A percentile compares a stretch with the other conserved stretches of the same genome.
Conservation (phyloP, 2,329 filamentous ascomycete genomes). For the Exophiala oligosperma region DNA sequence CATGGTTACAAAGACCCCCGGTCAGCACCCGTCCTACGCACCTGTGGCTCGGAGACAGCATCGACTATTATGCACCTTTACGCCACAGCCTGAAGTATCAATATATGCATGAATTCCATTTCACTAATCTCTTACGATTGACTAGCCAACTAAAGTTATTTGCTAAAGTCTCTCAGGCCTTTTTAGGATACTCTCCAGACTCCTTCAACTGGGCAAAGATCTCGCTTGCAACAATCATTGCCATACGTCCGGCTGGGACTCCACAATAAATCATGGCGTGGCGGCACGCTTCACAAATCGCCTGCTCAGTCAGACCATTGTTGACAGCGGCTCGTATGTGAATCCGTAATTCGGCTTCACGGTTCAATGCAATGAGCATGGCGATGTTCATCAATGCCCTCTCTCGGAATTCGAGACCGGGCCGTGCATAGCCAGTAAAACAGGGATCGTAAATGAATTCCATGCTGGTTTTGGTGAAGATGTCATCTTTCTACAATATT, state of each 20-base stretch:
- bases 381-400: constrained; percentile 63
- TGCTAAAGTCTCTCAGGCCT: too few species aligned
- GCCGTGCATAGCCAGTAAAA: constrained; percentile 59
- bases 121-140: too few species aligned
- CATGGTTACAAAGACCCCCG: too few species aligned
- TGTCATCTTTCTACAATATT: constrained; percentile 3
- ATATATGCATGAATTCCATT: too few species aligned
- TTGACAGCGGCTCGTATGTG: constrained; percentile 65
- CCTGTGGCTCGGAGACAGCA: too few species aligned
- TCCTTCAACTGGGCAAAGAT: not conserved
- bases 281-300: constrained; percentile 52
- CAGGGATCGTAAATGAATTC: constrained; percentile 56
- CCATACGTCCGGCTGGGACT: constrained; percentile 45
- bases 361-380: constrained; percentile 63
- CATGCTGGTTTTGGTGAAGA: constrained; percentile 8
- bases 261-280: constrained; percentile 41
- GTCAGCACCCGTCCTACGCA: too few species aligned
- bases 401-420: constrained; percentile 61
- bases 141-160: too few species aligned
- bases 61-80: too few species aligned
- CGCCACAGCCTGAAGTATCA: too few species aligned
- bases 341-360: constrained; percentile 58
- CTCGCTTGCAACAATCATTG: constrained; percentile 29
- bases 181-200: not conserved
- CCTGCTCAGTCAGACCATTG: constrained; percentile 61